Evolutionary conservation across 306 rosid genomes (phyloP), one percentile per base, ranked within the genome.

Genomic region (Fagus sylvatica): DNA sequence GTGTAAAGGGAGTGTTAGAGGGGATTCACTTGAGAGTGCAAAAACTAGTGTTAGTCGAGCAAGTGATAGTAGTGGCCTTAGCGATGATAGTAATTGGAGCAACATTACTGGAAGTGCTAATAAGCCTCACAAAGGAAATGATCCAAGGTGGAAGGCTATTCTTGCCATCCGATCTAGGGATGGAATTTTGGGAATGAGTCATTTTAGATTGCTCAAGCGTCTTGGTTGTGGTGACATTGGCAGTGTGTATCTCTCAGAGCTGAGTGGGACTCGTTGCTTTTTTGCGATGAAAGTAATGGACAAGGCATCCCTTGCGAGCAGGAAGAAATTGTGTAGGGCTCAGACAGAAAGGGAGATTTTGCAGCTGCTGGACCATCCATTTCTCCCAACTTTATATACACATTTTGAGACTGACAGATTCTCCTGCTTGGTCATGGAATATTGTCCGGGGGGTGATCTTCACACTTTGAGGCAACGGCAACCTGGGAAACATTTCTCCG

Each of bases 281-380:
- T 95, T 95, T 57, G 99, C 99, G 9, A 93, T 95, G 99, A 95
- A 95, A 88, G 99, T 95, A 57, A 95, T 95, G 99, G 99, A 95
- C 84, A 95, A 95, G 85, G 96, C 98, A 73, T 95, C 99, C 65
- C 89, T 95, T 74, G 99, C 96, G 40, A 89, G 89, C 83, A 87
- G 99, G 88, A 95, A 95, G 91, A 95, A 95, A 91, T 84, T 95
- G 84, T 86, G 86, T 53, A 89, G 99, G 85, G 98, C 98, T 73
- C 99, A 95, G 86, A 95, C 99, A 10, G 99, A 95, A 76, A 85
- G 98, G 85, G 99, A 95, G 85, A 95, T 95, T 80, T 74, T 95
- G 83, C 99, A 95, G 89, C 87, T 91, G 84, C 94, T 95, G 85
- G 99, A 95, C 85, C 99, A 95, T 83, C 99, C 99, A 72, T 95